Percentiles rank a stretch among this genome's conserved stretches.
These are phyloP conservation scores for Calocybe indica DNA, from an alignment of 768 basidiomycete species.

Conservation along the genomic window DNA sequence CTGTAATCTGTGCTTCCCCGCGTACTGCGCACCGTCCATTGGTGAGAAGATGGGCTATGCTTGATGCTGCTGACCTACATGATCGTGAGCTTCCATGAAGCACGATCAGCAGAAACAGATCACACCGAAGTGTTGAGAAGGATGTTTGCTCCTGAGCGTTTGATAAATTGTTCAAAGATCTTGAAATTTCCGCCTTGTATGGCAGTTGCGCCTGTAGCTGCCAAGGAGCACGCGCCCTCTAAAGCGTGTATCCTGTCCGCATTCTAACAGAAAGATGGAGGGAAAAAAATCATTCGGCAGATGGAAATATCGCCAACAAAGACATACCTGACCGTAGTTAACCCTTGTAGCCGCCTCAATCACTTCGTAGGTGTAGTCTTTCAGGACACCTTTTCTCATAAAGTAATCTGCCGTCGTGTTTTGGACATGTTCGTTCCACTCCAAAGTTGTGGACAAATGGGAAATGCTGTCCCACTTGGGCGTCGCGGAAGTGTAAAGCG, in stretches of 20 bases:
- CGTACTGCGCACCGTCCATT: conserved; percentile 49
- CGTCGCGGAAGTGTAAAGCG: conserved; percentile 47
- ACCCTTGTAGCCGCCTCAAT: conserved; percentile 78
- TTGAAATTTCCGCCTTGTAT: conserved; percentile 79
- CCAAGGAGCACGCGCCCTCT: conserved; percentile 67
- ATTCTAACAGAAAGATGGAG: conserved; percentile 35
- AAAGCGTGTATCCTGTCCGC: conserved; percentile 70
- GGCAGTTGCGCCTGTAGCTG: conserved; percentile 57
- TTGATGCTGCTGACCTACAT: conserved; percentile 50
- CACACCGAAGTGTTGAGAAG: conserved; percentile 65
- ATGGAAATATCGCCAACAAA: neutral
- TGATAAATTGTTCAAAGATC: conserved; percentile 79
- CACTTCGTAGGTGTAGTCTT: conserved; percentile 62
- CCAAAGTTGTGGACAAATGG: conserved; percentile 46
- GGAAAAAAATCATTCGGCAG: neutral
- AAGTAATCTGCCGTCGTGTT: conserved; percentile 57
- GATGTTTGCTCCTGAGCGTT: conserved; percentile 61
- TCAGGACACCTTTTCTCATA: conserved; percentile 43
- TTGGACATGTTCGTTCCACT: conserved; percentile 42
- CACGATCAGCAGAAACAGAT: neutral
- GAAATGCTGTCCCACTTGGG: conserved; percentile 61
- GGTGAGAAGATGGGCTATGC: conserved; percentile 31
- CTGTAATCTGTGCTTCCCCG: conserved; percentile 50
- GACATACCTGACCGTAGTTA: conserved; percentile 71
- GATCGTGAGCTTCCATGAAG: neutral